A percentile compares a stretch with the other conserved stretches of the same genome.
These are phyloP conservation scores for Colletotrichum aenigma DNA, from an alignment of 2,329 filamentous ascomycete genomes.

Conservation along the genomic window DNA sequence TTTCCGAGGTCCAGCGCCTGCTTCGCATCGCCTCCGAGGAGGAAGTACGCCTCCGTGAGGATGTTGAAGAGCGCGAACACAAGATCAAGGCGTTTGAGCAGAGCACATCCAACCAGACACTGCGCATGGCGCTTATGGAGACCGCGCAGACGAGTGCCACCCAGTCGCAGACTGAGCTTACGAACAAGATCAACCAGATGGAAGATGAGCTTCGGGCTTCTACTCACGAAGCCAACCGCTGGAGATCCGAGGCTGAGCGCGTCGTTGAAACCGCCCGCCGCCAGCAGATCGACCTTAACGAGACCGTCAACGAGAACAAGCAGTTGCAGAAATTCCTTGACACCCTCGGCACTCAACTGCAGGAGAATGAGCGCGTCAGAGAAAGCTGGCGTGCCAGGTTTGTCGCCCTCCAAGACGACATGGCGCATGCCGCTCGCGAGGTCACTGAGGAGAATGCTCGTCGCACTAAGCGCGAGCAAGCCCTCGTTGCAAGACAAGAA, in stretches of 20 bases:
- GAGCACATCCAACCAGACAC: conserved; percentile 55
- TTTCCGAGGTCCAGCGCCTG: conserved; percentile 74
- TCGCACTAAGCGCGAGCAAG: conserved; percentile 79
- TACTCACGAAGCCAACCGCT: conserved; percentile 63
- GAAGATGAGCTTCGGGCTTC: conserved; percentile 61
- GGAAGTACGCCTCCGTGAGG: conserved; percentile 69
- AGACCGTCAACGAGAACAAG: conserved; percentile 66
- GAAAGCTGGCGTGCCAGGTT: conserved; percentile 87
- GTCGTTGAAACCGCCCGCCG: conserved; percentile 56
- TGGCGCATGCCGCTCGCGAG: conserved; percentile 78
- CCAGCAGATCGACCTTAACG: conserved; percentile 52
- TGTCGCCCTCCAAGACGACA: conserved; percentile 84
- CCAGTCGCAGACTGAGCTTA: conserved; percentile 60
- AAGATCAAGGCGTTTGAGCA: conserved; percentile 67
- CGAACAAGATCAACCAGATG: conserved; percentile 56
- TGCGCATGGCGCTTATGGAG: conserved; percentile 71
- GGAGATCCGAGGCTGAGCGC: conserved; percentile 66
- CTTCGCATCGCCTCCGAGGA: conserved; percentile 75
- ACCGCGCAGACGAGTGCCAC: conserved; percentile 64
- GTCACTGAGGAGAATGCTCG: conserved; percentile 82
- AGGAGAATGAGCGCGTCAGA: conserved; percentile 84
- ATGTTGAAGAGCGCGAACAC: conserved; percentile 72
- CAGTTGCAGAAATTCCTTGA: conserved; percentile 76
- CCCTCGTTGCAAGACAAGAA: conserved; percentile 78
- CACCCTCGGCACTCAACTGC: conserved; percentile 76